These are phyloP conservation scores for Trametes villosa DNA, from an alignment of 768 basidiomycete species.

Conservation along the genomic window DNA sequence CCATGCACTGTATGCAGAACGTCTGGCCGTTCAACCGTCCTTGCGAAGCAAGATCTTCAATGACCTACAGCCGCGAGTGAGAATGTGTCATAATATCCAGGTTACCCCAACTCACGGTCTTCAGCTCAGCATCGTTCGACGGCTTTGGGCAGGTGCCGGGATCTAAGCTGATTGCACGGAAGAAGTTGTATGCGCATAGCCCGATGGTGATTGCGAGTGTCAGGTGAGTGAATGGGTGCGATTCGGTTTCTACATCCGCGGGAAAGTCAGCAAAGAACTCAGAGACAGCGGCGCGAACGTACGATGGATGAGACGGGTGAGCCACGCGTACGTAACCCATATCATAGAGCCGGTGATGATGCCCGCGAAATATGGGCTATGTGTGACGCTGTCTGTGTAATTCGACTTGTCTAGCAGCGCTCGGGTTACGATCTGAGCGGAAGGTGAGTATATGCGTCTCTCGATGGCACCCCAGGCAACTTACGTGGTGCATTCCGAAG, in stretches of 20 bases:
- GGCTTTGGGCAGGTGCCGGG: conserved; percentile 87
- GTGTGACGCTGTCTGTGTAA: conserved; percentile 81
- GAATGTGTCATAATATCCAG: too few species aligned
- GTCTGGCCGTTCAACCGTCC: conserved; percentile 93
- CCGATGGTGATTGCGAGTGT: conserved; percentile 70
- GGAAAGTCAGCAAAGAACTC: not conserved
- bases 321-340: conserved; percentile 88
- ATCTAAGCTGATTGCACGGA: conserved; percentile 86
- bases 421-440: conserved; percentile 72
- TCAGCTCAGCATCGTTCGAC: conserved; percentile 81
- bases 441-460: conserved; percentile 22
- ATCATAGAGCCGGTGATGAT: conserved; percentile 86
- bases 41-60: conserved; percentile 88
- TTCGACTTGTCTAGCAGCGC: conserved; percentile 82
- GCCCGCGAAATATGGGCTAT: conserved; percentile 91
- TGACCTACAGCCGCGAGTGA: conserved; percentile 55
- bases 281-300: conserved; percentile 30
- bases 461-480: conserved; percentile 34
- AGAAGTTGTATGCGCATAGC: conserved; percentile 87
- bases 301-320: conserved; percentile 76
- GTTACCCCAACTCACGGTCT: conserved; percentile 55
- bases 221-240: conserved; percentile 76
- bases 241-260: conserved; percentile 66
- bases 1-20: conserved; percentile 97
- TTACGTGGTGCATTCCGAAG: conserved; percentile 92